A percentile compares a stretch with the other conserved stretches of the same genome.
These are phyloP conservation scores for Ophiostoma triangulosporum DNA, from an alignment of 2,329 filamentous ascomycete genomes.

Conservation along the genomic window DNA sequence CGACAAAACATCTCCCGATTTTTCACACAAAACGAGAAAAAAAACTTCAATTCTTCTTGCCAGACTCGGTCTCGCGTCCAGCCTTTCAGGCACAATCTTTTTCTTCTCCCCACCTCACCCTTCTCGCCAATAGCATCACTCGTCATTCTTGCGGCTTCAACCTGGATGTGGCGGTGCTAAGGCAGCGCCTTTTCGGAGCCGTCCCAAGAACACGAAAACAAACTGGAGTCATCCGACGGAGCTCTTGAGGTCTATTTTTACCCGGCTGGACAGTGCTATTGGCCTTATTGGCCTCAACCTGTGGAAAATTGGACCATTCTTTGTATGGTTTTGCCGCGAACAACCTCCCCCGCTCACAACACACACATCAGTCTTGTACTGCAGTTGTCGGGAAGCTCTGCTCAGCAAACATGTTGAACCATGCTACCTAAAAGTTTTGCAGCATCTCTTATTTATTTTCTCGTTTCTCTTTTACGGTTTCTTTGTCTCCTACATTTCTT, in stretches of 20 bases:
- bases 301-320: neutral
- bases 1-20: conserved; percentile 9
- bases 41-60: conserved; percentile 3
- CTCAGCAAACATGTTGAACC: neutral
- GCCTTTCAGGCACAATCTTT: neutral
- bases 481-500: neutral
- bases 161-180: neutral
- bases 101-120: neutral
- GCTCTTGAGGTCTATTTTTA: neutral
- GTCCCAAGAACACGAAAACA: neutral
- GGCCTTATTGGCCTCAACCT: neutral
- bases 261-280: neutral
- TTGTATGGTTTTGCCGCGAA: neutral
- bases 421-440: conserved; percentile 3
- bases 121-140: neutral
- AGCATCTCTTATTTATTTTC: neutral
- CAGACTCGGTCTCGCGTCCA: neutral
- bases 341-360: neutral
- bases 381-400: too few relatives aligned
- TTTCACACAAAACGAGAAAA: conserved; percentile 2
- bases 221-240: neutral
- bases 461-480: neutral
- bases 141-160: neutral
- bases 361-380: neutral
- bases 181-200: neutral